Base-by-base conservation (phyloP, 108 stramenopile species). In the Skeletonema menzelii region DNA sequence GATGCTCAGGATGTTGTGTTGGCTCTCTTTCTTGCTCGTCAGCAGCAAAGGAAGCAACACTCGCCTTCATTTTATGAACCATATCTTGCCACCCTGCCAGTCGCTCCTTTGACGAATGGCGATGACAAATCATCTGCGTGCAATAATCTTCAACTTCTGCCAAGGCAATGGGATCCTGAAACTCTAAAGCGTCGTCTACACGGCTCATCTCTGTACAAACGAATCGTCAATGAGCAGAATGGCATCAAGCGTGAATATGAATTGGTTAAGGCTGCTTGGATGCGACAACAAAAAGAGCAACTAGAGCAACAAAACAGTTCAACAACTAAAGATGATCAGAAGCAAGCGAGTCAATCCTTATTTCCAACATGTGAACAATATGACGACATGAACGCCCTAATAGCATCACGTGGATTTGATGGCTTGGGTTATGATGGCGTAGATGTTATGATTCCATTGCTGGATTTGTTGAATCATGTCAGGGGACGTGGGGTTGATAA, bases 401-500 rank as follows among this genome's bases (percentile, higher is more conserved):
- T 94, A 0, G 67, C 87, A 0, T 91, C 89, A 24, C 86, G 93
- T 20, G 93, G 88, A 10, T 94, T 94, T 88, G 67, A 67, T 8
- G 73, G 75, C 4, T 49, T 82, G 31, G 85, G 85, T 40, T 32
- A 70, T 15, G 84, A 84, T 27, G 73, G 67, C 17, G 73, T 82
- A 4, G 76, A 90, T 56, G 84, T 82, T 0, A 38, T 91, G 72
- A 75, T 94, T 13, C 93, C 93, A 20, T 40, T 94, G 42, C 60
- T 94, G 67, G 93, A 94, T 80, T 62, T 91, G 46, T 83, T 89
- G 65, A 84, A 94, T 85, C 93, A 94, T 73, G 56, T 46, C 27
- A 86, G 93, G 27, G 93, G 89, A 12, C 27, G 12, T 20, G 57
- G 40, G 0, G 73, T 34, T 19, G 80, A 69, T 22, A 57, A 42